Evolutionary conservation across 148 eudicot genomes (phyloP), one percentile per base, ranked within the genome.

Genomic region (Amaranthus palmeri): DNA sequence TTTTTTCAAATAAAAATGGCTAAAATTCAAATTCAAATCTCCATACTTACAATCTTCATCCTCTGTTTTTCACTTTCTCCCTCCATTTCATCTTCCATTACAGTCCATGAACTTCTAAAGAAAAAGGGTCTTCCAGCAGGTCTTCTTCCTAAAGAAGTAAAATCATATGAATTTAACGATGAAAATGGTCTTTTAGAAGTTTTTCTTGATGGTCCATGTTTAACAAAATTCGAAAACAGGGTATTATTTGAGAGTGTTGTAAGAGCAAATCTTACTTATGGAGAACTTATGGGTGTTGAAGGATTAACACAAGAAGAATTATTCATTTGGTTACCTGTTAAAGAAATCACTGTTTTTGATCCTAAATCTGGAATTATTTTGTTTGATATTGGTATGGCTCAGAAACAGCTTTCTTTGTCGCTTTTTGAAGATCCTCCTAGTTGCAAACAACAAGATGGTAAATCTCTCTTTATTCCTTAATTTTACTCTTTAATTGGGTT

Each of bases 401-500:
- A 89, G 14, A 89, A 91, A 56, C 95, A 91, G 49, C 83, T 88
- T 11, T 91, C 97, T 61, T 72, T 91, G 0, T 91, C 97, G 0
- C 79, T 91, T 15, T 91, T 91, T 76, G 97, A 91, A 81, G 90
- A 89, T 82, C 97, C 97, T 1, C 97, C 85, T 2, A 85, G 87
- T 70, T 93, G 98, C 65, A 83, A 78, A 47, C 70, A 83, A 44
- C 55, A 70, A 70, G 57, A 67, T 54, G 76, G 50, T 47, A 42
- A 48, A 6, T 14, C 13, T 18, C 4, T 11, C 10, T 60, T 17
- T 18, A 2, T 5, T 65, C 4, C 44, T 75, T 61, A 59, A 5
- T 7, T 41, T 18, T 41, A 8, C 5, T 25, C 36, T 25, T 25
- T 25, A 2, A 25, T 25, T 58, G 51, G 11, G 14, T 75, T 68